These are phyloP conservation scores for Fusarium fracticaudum DNA, from an alignment of 2,329 filamentous ascomycete genomes.

Conservation along the genomic window DNA sequence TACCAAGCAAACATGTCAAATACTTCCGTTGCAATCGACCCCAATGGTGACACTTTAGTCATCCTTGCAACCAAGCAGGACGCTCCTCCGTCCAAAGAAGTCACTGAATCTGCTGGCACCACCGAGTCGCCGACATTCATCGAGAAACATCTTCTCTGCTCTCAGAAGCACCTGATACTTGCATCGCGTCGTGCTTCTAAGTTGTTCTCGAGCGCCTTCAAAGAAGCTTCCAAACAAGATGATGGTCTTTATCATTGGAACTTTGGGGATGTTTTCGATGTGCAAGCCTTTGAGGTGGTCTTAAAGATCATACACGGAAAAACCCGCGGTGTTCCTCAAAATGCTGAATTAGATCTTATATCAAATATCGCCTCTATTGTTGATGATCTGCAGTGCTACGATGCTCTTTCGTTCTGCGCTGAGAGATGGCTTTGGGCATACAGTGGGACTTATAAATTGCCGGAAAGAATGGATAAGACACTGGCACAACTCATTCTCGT, in stretches of 20 bases:
- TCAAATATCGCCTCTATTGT: background rate
- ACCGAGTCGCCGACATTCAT: background rate
- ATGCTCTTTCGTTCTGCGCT: background rate
- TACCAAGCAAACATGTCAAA: background rate
- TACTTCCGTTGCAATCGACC: background rate
- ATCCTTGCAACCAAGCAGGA: background rate
- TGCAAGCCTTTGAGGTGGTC: background rate
- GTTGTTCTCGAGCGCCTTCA: background rate
- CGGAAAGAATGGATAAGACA: background rate
- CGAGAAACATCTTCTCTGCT: background rate
- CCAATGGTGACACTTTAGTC: background rate
- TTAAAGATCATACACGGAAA: background rate
- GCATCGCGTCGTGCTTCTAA: background rate
- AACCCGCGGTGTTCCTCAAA: background rate
- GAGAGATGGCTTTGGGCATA: background rate
- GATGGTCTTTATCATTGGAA: slow-evolving; percentile 5
- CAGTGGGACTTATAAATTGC: rapidly evolving
- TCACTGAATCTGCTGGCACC: background rate
- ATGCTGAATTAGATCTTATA: rapidly evolving
- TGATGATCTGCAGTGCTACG: background rate
- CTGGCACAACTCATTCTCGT: background rate
- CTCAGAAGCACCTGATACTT: background rate
- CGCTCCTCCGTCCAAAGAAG: background rate
- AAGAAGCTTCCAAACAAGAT: background rate
- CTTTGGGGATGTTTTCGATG: background rate